Evolutionary conservation across 495 filamentous ascomycete genomes (phyloP).

Genomic region (Rostrohypoxylon terebratum): DNA sequence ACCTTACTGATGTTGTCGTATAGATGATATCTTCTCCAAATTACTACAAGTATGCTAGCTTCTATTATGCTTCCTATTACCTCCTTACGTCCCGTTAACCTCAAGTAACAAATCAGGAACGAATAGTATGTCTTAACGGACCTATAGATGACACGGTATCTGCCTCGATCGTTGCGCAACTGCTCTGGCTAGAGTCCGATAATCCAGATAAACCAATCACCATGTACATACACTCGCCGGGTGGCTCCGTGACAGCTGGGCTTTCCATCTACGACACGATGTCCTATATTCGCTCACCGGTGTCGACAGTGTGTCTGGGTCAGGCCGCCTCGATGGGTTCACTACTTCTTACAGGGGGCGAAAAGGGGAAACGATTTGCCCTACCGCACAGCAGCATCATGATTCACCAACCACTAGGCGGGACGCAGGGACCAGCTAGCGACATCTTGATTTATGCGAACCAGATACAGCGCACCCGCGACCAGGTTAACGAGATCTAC

Average conservation of each 20-base stretch:
- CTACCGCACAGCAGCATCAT: constrained; percentile 94
- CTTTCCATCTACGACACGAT: constrained; percentile 99
- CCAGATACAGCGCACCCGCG: constrained; percentile 89
- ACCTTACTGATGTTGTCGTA: constrained; percentile 36
- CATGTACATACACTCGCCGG: constrained; percentile 97
- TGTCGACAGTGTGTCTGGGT: constrained; percentile 93
- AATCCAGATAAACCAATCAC: constrained; percentile 93
- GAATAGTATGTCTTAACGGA: constrained; percentile 95
- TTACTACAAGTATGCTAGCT: constrained; percentile 71
- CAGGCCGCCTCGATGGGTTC: constrained; percentile 96
- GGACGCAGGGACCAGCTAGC: constrained; percentile 87
- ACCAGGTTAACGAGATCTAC: constrained; percentile 91
- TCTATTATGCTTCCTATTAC: not conserved
- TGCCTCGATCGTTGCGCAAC: constrained; percentile 91
- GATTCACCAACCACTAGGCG: constrained; percentile 95
- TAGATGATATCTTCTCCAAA: constrained; percentile 87
- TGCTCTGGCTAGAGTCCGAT: constrained; percentile 98
- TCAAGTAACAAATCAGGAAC: constrained; percentile 69
- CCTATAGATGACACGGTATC: constrained; percentile 88
- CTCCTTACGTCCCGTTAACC: constrained; percentile 19
- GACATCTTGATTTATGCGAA: constrained; percentile 98
- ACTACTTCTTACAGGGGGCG: constrained; percentile 85
- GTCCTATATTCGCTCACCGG: constrained; percentile 92
- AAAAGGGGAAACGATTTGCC: constrained; percentile 85
- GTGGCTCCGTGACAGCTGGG: constrained; percentile 89